Conservation (phyloP, 108 stramenopile species). For the Epithemia pelagica region DNA sequence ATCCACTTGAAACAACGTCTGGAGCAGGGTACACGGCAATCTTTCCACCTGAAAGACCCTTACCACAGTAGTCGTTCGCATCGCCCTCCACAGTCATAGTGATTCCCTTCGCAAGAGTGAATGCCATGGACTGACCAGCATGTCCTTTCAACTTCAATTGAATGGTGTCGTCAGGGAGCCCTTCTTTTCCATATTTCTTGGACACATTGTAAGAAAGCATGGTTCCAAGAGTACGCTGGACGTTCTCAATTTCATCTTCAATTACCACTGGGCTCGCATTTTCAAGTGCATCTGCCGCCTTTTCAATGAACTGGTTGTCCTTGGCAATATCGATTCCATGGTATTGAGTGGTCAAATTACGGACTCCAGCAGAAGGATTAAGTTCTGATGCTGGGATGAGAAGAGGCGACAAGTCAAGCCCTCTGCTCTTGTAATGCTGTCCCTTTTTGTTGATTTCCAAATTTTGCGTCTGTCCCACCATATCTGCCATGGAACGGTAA, state of each 20-base stretch:
- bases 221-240: conserved; percentile 92
- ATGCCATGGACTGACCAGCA: conserved; percentile 93
- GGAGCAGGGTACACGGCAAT: conserved; percentile 74
- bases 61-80: conserved; percentile 96
- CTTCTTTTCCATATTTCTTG: conserved; percentile 83
- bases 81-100: conserved; percentile 91
- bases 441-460: conserved; percentile 84
- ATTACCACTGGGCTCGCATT: conserved; percentile 73
- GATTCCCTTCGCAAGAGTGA: conserved; percentile 92
- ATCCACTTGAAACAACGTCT: conserved; percentile 64
- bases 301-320: conserved; percentile 83
- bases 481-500: conserved; percentile 90
- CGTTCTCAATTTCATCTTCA: conserved; percentile 75
- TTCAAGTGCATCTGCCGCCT: conserved; percentile 77
- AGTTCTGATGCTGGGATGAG: conserved; percentile 89
- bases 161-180: conserved; percentile 93
- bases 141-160: conserved; percentile 87
- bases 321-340: conserved; percentile 80
- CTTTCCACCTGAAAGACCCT: conserved; percentile 96
- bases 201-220: conserved; percentile 91
- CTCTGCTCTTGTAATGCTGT: conserved; percentile 93
- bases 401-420: conserved; percentile 89
- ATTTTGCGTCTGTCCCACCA: conserved; percentile 93
- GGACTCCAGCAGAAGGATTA: conserved; percentile 79
- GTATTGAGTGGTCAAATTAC: conserved; percentile 74